phyloP scores from a whole-genome alignment of 2,329 filamentous ascomycete species.

The Trichoderma cornu-damae region DNA sequence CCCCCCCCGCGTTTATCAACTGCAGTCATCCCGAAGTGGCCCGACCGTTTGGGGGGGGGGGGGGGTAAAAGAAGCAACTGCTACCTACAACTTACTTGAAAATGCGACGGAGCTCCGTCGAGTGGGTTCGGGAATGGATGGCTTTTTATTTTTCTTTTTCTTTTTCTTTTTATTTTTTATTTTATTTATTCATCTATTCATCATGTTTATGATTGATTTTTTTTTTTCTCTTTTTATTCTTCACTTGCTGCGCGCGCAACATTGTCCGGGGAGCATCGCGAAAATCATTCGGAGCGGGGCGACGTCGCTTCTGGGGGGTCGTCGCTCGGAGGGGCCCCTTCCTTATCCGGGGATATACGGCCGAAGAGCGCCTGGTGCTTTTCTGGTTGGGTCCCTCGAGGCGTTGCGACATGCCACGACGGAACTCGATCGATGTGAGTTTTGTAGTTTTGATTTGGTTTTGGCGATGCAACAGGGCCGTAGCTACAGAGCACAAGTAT shows the following conservation, averaged over 20 bases:
- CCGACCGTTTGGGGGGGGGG: too few species aligned
- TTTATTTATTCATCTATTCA: too few species aligned
- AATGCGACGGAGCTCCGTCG: neutral
- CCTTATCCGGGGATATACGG: neutral
- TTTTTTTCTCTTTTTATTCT: neutral
- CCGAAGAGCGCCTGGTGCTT: neutral
- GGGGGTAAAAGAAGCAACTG: too few species aligned
- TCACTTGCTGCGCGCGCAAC: neutral
- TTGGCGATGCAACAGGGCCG: neutral
- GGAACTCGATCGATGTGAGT: neutral
- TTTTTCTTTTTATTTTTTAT: neutral
- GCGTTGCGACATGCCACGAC: neutral
- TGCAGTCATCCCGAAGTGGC: neutral
- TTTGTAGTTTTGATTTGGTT: neutral
- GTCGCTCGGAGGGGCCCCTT: neutral
- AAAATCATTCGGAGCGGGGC: conserved; percentile 1
- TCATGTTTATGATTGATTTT: too few species aligned
- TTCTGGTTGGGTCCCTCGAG: neutral
- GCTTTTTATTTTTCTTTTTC: neutral
- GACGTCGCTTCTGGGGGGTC: neutral
- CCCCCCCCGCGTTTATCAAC: conserved; percentile 3
- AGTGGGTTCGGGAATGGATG: neutral
- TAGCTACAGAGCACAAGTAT: too few species aligned
- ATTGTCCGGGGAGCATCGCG: neutral
- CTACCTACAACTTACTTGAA: too few species aligned